Evolutionary conservation across 1,284 basidiomycete genomes (phyloP), one percentile per base, ranked within the genome.

Genomic region (Puccinia coronata): DNA sequence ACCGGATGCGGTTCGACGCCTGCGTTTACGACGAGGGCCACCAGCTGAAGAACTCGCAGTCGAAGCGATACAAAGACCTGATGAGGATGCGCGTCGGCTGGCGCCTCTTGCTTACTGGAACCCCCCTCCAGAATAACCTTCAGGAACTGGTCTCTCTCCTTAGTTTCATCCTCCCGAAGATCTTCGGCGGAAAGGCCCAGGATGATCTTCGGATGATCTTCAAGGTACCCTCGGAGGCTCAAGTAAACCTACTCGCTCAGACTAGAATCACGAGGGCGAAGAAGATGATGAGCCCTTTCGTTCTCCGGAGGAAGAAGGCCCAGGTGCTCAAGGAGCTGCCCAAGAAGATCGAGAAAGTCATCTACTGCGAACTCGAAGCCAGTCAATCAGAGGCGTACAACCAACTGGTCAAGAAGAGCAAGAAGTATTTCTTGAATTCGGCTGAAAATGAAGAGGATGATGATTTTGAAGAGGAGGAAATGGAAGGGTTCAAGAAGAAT

Each of bases 241-340:
- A 93, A 83, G 91, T 93, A 72, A 93, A 92, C 59, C 86, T 97
- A 59, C 91, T 99, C 20, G 93, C 95, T 8, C 91, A 93, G 85
- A 92, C 95, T 86, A 91, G 96, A 67, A 93, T 98, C 36, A 93
- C 94, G 71, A 88, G 96, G 79, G 97, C 97, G 6, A 97, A 98
- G 88, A 95, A 93, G 86, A 98, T 99, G 95, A 95, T 99, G 92
- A 96, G 94, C 23, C 97, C 97, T 0, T 99, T 99, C 86, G 96
- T 99, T 39, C 89, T 99, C 28, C 92, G 97, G 31, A 90, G 97
- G 70, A 91, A 96, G 83, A 99, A 99, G 87, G 93, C 95, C 83
- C 86, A 96, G 91, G 96, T 99, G 0, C 89, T 99, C 49, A 92
- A 92, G 84, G 95, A 97, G 83, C 90, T 99, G 25, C 95, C 96